Conservation (phyloP, 2,329 filamentous ascomycete genomes). For the Fusarium metavorans region DNA sequence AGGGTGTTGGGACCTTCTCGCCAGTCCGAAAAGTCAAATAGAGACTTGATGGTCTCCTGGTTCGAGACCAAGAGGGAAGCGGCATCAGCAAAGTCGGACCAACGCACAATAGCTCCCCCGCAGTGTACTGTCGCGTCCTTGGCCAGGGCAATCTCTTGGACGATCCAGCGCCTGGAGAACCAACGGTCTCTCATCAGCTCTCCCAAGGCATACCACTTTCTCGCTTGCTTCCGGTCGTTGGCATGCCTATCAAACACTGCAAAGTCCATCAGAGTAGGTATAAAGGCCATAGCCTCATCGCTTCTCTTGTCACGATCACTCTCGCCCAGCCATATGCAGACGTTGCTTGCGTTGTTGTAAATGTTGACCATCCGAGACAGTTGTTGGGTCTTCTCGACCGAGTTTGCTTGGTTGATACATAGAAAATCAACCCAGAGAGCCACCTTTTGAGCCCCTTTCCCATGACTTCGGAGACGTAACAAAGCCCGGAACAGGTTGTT, state of each 20-base stretch:
- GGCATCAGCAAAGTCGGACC: background rate
- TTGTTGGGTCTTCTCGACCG: background rate
- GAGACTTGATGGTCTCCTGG: background rate
- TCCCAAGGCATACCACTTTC: background rate
- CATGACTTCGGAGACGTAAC: background rate
- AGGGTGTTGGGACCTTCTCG: background rate
- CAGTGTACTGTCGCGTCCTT: background rate
- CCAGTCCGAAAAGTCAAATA: background rate
- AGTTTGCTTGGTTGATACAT: background rate
- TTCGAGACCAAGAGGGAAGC: background rate
- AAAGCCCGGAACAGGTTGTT: background rate
- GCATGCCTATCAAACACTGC: background rate
- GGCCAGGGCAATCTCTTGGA: background rate
- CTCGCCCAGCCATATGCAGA: background rate
- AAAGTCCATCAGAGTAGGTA: background rate
- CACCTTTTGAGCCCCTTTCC: background rate
- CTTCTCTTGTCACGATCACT: background rate
- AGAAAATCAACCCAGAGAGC: background rate
- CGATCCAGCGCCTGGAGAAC: background rate
- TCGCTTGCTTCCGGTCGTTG: background rate
- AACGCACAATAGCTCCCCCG: background rate
- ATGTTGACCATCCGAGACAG: background rate
- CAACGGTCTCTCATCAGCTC: background rate
- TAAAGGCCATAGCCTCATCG: background rate
- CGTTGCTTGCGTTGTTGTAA: background rate